phyloP scores from a whole-genome alignment of 176 grass and related monocot genomes.

The Paspalum notatum region DNA sequence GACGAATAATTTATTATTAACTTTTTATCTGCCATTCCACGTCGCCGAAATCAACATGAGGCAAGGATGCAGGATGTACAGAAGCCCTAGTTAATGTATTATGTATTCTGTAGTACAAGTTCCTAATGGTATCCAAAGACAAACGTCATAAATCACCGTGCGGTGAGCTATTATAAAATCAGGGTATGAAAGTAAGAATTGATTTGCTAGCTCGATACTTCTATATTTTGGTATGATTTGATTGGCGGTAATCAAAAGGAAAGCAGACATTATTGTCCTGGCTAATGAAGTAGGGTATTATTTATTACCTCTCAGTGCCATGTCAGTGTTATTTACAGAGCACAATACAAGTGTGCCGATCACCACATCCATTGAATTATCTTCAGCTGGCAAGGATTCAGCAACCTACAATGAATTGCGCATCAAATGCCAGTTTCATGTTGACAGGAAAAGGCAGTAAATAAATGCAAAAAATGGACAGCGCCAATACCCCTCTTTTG shows the following conservation, averaged over 20 bases:
- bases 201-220: background rate
- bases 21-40: background rate
- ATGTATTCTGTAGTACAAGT: background rate
- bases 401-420: slow-evolving; percentile 58
- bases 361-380: slow-evolving; percentile 82
- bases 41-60: background rate
- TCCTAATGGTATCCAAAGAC: background rate
- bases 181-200: background rate
- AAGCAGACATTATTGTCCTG: background rate
- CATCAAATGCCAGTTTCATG: background rate
- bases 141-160: no score
- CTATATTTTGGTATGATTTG: background rate
- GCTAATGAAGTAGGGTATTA: background rate
- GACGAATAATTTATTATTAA: background rate
- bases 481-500: slow-evolving; percentile 61
- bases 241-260: background rate
- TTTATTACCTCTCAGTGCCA: slow-evolving; percentile 61
- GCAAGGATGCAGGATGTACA: background rate
- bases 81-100: no score
- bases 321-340: slow-evolving; percentile 62
- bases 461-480: background rate
- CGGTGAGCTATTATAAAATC: background rate
- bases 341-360: slow-evolving; percentile 84
- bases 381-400: slow-evolving; percentile 69
- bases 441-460: background rate